phyloP scores from a whole-genome alignment of 75 land plant genomes.

The Selaginella moellendorffii region DNA sequence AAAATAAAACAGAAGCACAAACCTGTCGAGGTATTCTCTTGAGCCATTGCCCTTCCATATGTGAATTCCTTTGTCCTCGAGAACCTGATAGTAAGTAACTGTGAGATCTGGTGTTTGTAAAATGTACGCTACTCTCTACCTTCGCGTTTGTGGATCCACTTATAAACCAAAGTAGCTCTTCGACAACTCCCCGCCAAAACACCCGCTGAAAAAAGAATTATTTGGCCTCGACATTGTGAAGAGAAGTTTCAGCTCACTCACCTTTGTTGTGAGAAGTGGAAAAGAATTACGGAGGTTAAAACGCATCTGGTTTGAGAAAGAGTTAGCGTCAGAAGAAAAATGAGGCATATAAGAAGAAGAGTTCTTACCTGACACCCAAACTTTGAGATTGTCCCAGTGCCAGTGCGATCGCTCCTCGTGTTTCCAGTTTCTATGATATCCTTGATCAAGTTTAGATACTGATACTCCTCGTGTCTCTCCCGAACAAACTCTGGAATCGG shows the following conservation, averaged over 20 bases:
- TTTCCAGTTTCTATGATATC: constrained; percentile 62
- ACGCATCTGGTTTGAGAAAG: constrained; percentile 52
- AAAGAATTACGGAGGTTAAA: constrained; percentile 79
- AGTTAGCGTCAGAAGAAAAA: not conserved
- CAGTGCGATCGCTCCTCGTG: constrained; percentile 75
- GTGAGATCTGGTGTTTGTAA: too few relatives aligned
- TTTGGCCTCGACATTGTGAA: not conserved
- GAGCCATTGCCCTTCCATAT: constrained; percentile 99
- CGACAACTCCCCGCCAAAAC: constrained; percentile 95
- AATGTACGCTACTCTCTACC: too few relatives aligned
- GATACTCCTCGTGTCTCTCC: constrained; percentile 75
- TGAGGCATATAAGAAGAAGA: not conserved
- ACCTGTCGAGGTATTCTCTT: constrained; percentile 85
- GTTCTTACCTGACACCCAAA: constrained; percentile 88
- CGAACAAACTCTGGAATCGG: constrained; percentile 44
- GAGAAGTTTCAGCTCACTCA: constrained; percentile 8
- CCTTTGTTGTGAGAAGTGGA: constrained; percentile 93
- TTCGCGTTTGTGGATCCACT: constrained; percentile 99
- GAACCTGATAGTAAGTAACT: constrained; percentile 34
- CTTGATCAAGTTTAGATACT: constrained; percentile 63
- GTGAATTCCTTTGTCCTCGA: constrained; percentile 79
- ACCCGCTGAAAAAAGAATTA: constrained; percentile 38
- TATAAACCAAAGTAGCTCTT: constrained; percentile 94
- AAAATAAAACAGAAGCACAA: not conserved
- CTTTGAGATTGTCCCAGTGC: constrained; percentile 97